Conservation (phyloP, 2,329 filamentous ascomycete genomes). For the Xylaria sp. region DNA sequence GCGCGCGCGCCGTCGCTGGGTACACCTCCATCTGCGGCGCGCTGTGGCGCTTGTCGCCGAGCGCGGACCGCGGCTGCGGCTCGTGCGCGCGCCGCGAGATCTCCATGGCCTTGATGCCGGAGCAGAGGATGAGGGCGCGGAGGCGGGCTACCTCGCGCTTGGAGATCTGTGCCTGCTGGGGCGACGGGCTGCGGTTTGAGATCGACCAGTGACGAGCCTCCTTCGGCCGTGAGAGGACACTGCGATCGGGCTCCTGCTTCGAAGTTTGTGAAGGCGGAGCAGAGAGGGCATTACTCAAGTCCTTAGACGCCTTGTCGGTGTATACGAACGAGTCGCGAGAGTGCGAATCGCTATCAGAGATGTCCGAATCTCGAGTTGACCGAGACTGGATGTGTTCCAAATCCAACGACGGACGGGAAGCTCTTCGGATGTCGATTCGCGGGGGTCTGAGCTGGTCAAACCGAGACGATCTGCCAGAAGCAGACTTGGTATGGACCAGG, state of each 20-base stretch:
- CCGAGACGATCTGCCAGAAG: constrained; percentile 47
- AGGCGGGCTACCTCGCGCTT: constrained; percentile 81
- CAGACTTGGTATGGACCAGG: constrained; percentile 27
- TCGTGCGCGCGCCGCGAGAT: constrained; percentile 68
- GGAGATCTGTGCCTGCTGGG: constrained; percentile 50
- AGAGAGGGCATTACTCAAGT: constrained; percentile 39
- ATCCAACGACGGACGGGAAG: constrained; percentile 43
- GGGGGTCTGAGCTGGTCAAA: constrained; percentile 54
- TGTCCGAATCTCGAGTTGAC: constrained; percentile 37
- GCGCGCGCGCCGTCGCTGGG: constrained; percentile 54
- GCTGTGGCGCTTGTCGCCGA: constrained; percentile 30
- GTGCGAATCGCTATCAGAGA: constrained; percentile 44
- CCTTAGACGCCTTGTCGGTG: constrained; percentile 40
- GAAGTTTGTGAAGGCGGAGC: constrained; percentile 27
- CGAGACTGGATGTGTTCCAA: constrained; percentile 20
- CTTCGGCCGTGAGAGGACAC: constrained; percentile 15
- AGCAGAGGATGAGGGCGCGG: constrained; percentile 74
- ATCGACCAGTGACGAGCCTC: constrained; percentile 53
- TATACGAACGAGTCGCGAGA: constrained; percentile 33
- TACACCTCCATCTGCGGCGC: constrained; percentile 51
- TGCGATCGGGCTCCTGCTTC: constrained; percentile 4
- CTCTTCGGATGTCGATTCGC: constrained; percentile 49
- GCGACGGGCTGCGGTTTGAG: constrained; percentile 44
- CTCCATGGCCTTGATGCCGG: constrained; percentile 87
- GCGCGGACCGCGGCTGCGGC: constrained; percentile 42